Conservation (phyloP, 1,139 yeast genomes). For the Nakaseomyces glabratus region DNA sequence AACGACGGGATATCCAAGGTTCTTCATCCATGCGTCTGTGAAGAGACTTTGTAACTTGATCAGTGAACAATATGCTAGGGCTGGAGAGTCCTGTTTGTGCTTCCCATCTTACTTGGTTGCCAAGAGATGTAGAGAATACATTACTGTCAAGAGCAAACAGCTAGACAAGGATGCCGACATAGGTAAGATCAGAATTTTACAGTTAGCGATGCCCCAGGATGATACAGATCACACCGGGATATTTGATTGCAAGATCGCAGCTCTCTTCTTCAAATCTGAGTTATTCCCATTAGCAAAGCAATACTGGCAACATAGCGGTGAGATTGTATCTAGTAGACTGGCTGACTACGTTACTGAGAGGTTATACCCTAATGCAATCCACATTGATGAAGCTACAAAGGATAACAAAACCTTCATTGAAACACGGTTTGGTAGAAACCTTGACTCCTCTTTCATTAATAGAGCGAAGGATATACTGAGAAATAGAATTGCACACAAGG, state of each 20-base stretch:
- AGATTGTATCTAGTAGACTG: slow-evolving; percentile 83
- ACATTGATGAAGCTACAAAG: slow-evolving; percentile 22
- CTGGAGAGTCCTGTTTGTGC: slow-evolving; percentile 49
- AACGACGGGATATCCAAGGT: slow-evolving; percentile 85
- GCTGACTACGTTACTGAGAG: slow-evolving; percentile 58
- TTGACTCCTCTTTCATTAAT: slow-evolving; percentile 65
- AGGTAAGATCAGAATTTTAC: slow-evolving; percentile 56
- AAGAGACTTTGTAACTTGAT: slow-evolving; percentile 45
- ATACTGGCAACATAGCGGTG: slow-evolving; percentile 97
- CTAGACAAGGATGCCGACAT: slow-evolving; percentile 24
- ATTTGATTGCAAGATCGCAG: slow-evolving; percentile 61
- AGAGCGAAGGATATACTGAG: slow-evolving; percentile 69
- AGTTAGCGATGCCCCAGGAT: slow-evolving; percentile 68
- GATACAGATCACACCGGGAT: slow-evolving; percentile 46
- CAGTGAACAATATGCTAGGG: slow-evolving; percentile 60
- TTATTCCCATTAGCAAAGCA: slow-evolving; percentile 56
- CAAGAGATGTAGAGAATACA: slow-evolving; percentile 73
- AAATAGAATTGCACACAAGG: slow-evolving; percentile 65
- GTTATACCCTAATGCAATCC: slow-evolving; percentile 44
- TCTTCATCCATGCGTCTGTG: slow-evolving; percentile 67
- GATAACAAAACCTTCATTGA: slow-evolving; percentile 67
- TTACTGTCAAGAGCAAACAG: slow-evolving; percentile 58
- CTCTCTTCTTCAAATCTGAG: slow-evolving; percentile 54
- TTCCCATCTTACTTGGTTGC: slow-evolving; percentile 80
- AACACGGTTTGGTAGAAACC: slow-evolving; percentile 81